Evolutionary conservation across 2,329 filamentous ascomycete genomes (phyloP), one percentile per base, ranked within the genome.

Genomic region (Akanthomyces lecanii): DNA sequence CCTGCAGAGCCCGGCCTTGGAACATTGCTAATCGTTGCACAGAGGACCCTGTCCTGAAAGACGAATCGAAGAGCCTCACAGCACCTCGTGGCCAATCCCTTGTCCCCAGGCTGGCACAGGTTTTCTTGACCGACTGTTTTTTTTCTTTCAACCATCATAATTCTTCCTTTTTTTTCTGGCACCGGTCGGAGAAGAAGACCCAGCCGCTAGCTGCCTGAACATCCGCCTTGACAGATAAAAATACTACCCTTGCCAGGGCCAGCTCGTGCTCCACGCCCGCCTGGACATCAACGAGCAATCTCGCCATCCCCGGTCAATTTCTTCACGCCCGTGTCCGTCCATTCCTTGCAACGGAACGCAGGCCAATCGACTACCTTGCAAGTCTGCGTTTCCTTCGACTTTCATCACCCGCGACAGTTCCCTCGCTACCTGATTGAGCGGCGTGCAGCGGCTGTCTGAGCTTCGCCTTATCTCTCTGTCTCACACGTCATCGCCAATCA

Each of bases 51-150:
- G 42, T 38, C n/a, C 38, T 44, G n/a, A 44, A 30, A 58, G 61
- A 51, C 64, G 61, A 62, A 59, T 65, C 57, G 57, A 65, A 61
- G 59, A 54, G 30, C 45, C 40, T 63, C 38, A 44, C 61, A 48
- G 28, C 61, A 56, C 64, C 64, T 65, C 61, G 64, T 65, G 64
- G 64, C 23, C 36, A 28, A 51, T 21, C 42, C 56, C 56, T 59
- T 59, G 56, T 47, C 56, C 16, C 42, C 44, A 42, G 47, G 21
- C 14, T 45, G 18, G 23, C 33, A 28, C 55, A 8, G 3, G 5
- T 50, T 59, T 59, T 51, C 40, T 45, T 59, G 45, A 59, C 56
- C 56, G 56, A 59, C 56, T 59, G 23, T 45, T 28, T 59, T 40
- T 33, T 18, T 55, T 23, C 21, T 58, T n/a, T 25, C 5, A 21